These are phyloP conservation scores for Trichophyton equinum DNA, from an alignment of 2,329 filamentous ascomycete genomes.

Conservation along the genomic window DNA sequence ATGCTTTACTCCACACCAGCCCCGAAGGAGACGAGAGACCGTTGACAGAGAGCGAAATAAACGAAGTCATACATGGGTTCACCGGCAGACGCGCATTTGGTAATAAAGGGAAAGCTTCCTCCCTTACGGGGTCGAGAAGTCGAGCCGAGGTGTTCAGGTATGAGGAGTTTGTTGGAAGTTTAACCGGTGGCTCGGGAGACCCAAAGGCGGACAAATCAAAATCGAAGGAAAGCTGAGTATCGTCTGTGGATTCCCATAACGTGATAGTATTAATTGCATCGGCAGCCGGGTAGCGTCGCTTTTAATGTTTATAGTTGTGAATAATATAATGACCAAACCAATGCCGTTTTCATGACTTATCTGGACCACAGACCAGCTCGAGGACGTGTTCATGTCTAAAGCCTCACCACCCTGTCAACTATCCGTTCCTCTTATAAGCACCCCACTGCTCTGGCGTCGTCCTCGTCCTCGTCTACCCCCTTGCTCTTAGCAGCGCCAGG, in stretches of 20 bases:
- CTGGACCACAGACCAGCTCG: not conserved
- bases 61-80: slow-evolving; percentile 78
- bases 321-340: not conserved
- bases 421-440: too few species aligned
- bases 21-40: slow-evolving; percentile 55
- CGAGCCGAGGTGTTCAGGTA: slow-evolving; percentile 87
- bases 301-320: not conserved
- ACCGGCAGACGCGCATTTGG: slow-evolving; percentile 72
- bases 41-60: slow-evolving; percentile 62
- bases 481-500: not conserved
- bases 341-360: not conserved
- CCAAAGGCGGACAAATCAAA: not conserved
- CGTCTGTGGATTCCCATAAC: not conserved
- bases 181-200: slow-evolving; percentile 42
- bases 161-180: slow-evolving; percentile 71
- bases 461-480: not conserved
- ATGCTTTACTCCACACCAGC: slow-evolving; percentile 68
- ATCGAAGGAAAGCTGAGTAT: slow-evolving; percentile 10
- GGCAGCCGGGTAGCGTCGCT: not conserved
- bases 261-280: not conserved
- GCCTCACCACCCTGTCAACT: not conserved
- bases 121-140: slow-evolving; percentile 42
- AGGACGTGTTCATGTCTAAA: not conserved
- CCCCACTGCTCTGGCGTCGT: too few species aligned
- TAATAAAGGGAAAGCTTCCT: slow-evolving; percentile 38